A percentile compares a stretch with the other conserved stretches of the same genome.
phyloP scores from a whole-genome alignment of 495 filamentous ascomycete genomes.

The Bryoglossum gracile region DNA sequence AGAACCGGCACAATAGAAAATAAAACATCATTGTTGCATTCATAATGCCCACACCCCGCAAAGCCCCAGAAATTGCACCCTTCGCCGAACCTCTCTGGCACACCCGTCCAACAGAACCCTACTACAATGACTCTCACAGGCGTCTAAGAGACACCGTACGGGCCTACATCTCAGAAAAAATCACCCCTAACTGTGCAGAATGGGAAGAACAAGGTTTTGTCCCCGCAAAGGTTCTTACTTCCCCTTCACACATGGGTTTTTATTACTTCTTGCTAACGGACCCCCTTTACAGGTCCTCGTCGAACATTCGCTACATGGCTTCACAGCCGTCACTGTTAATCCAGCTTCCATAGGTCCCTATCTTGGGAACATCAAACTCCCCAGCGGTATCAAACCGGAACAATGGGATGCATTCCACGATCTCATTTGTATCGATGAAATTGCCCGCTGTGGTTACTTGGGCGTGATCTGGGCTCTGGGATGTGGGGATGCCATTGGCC shows the following conservation, averaged over 20 bases:
- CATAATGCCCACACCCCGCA: too few relatives aligned
- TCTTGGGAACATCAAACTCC: too few relatives aligned
- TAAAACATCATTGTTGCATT: too few relatives aligned
- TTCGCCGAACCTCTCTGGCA: constrained; percentile 47
- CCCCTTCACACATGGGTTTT: too few relatives aligned
- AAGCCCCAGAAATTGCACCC: constrained; percentile 1
- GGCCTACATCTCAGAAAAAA: constrained; percentile 50
- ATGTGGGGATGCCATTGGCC: constrained; percentile 58
- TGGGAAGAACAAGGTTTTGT: constrained; percentile 42
- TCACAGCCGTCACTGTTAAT: too few relatives aligned
- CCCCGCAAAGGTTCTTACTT: constrained; percentile 34
- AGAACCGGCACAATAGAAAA: too few relatives aligned
- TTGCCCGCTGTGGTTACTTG: constrained; percentile 45
- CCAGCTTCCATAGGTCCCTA: too few relatives aligned
- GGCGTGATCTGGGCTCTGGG: constrained; percentile 32
- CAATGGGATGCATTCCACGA: too few relatives aligned
- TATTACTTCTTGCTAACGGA: too few relatives aligned
- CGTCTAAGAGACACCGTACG: constrained; percentile 48
- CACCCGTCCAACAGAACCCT: constrained; percentile 50
- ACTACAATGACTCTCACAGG: constrained; percentile 59
- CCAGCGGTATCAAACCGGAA: too few relatives aligned
- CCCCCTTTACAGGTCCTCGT: too few relatives aligned
- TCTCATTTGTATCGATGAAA: constrained; percentile 57
- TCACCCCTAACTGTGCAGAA: constrained; percentile 48
- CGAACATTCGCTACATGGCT: too few relatives aligned